phyloP scores from a whole-genome alignment of 2,329 filamentous ascomycete genomes.

The Arthroderma sp. region DNA sequence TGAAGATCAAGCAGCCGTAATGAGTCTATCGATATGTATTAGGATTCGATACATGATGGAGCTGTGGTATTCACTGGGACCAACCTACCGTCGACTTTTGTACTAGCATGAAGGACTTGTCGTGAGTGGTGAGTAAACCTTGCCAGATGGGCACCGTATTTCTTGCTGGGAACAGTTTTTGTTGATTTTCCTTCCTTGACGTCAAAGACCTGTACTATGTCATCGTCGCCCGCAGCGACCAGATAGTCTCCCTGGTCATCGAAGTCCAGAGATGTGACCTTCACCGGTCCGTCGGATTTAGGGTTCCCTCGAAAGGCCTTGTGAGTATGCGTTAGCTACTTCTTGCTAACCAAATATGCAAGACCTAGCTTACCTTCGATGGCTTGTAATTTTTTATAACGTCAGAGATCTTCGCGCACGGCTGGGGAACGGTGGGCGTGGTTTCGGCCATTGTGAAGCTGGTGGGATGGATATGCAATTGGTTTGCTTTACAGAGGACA shows the following conservation, averaged over 20 bases:
- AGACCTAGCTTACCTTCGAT: constrained; percentile 48
- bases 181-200: constrained; percentile 79
- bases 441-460: constrained; percentile 13
- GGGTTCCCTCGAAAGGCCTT: constrained; percentile 21
- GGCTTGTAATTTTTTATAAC: constrained; percentile 66
- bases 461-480: too few species aligned
- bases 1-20: constrained; percentile 73
- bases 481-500: too few species aligned
- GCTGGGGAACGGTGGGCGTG: constrained; percentile 14
- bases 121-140: constrained; percentile 86
- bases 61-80: background rate
- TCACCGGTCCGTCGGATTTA: constrained; percentile 35
- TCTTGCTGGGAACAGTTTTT: constrained; percentile 84
- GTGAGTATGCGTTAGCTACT: constrained; percentile 2
- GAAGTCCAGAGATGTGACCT: constrained; percentile 85
- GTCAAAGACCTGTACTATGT: constrained; percentile 91
- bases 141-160: constrained; percentile 89
- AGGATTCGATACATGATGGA: background rate
- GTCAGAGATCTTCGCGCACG: constrained; percentile 51
- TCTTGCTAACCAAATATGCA: background rate
- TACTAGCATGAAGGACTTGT: constrained; percentile 89
- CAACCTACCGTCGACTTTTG: constrained; percentile 68
- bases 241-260: constrained; percentile 88
- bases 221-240: constrained; percentile 83
- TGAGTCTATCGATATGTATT: constrained; percentile 48